These are phyloP conservation scores for Carpinus fangiana DNA, from an alignment of 306 rosid genomes.

Conservation along the genomic window DNA sequence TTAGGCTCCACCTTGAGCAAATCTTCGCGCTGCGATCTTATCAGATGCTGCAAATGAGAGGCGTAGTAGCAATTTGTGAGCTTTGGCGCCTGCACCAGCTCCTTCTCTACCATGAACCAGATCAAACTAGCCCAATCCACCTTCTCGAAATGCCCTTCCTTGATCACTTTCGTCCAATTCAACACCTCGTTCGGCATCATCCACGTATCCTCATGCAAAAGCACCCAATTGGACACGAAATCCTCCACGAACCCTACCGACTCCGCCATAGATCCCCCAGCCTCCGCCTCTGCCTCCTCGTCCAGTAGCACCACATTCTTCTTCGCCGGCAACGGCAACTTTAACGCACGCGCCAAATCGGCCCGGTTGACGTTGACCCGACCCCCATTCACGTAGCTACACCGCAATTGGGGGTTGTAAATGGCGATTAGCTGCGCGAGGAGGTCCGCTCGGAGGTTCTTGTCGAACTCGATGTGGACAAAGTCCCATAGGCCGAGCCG, in stretches of 20 bases:
- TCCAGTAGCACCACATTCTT: constrained; percentile 29
- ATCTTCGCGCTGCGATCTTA: constrained; percentile 56
- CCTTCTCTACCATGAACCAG: constrained; percentile 86
- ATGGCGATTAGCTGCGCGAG: constrained; percentile 59
- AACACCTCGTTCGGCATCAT: constrained; percentile 59
- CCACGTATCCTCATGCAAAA: constrained; percentile 72
- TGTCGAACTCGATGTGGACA: constrained; percentile 66
- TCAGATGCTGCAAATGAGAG: constrained; percentile 77
- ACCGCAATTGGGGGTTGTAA: constrained; percentile 28
- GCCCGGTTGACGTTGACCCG: constrained; percentile 57
- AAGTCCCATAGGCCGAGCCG: constrained; percentile 84
- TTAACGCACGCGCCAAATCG: constrained; percentile 72
- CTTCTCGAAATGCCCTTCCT: constrained; percentile 61
- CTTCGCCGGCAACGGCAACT: constrained; percentile 72
- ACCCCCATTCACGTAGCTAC: constrained; percentile 52
- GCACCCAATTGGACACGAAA: constrained; percentile 70
- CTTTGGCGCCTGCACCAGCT: constrained; percentile 45
- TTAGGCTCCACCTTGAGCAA: constrained; percentile 41
- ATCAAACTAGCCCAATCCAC: constrained; percentile 79
- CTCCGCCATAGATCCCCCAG: constrained; percentile 37
- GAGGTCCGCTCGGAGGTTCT: constrained; percentile 54
- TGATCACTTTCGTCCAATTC: constrained; percentile 39
- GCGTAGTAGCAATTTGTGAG: constrained; percentile 78
- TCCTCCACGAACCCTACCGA: constrained; percentile 54
- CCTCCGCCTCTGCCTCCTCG: constrained; percentile 24